Evolutionary conservation across 1,139 yeast species (phyloP), one percentile per base, ranked within the genome.

Genomic region (Geotrichum carabidarum): DNA sequence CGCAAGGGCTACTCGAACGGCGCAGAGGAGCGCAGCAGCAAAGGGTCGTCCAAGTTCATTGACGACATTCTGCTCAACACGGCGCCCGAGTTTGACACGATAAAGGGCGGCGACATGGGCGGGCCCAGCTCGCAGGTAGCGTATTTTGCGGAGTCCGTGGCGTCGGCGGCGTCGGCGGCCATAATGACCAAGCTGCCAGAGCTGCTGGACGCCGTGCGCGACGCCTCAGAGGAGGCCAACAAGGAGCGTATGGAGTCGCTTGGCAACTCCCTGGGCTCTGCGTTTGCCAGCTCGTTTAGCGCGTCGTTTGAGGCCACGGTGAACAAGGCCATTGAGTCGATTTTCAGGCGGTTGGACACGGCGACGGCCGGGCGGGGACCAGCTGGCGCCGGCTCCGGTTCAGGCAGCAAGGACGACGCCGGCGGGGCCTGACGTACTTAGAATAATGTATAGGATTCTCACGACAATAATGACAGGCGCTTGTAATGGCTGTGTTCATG

Each of bases 231-330:
- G 3, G 47, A 44, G 4, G 18, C 22, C 48, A 43, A 41, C 47
- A 43, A 49, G 35, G 37, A 46, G 11, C 34, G 36, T 14, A 43
- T 34, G 12, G 51, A 52, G 34, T 15, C 46, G 30, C 31, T 52
- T 17, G 55, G 55, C 18, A 15, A 22, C 22, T 35, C 55, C 2
- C 44, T 52, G 12, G 55, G 55, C n/a, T 8, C 51, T 1, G 44
- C 55, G 34, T 52, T 52, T 48, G 55, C 55, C 11, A 43, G 30
- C 12, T 43, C 49, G 18, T 52, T 52, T 18, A 36, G 48, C 11
- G 34, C 43, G 11, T 35, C 55, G 17, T 52, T 52, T 37, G 55
- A 52, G 37, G 36, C 44, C 2, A 45, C 49, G 22, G 50, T 50
- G 27, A 27, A 46, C 40, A 50, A 50, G n/a, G 53, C 53, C 5